Evolutionary conservation across 106 monocot species (phyloP).

Genomic region (Allium cepa): DNA sequence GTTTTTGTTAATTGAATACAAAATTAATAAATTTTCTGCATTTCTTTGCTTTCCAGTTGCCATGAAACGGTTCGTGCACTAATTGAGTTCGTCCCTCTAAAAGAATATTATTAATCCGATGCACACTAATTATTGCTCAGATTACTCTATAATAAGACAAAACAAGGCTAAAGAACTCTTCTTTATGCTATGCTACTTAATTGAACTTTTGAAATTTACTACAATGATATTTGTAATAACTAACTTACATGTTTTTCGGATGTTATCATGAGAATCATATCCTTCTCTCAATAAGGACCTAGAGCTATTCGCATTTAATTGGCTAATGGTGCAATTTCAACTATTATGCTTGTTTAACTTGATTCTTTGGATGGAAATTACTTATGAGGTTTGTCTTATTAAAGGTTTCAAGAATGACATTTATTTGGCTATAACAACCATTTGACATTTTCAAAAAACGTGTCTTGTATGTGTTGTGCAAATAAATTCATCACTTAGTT

Average conservation of each 20-base stretch:
- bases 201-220: background rate
- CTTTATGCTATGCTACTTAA: background rate
- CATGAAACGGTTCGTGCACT: no score
- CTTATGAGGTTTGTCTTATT: slow-evolving; percentile 56
- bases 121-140: no score
- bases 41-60: no score
- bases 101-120: no score
- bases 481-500: no score
- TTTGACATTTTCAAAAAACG: no score
- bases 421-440: no score
- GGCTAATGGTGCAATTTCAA: slow-evolving; percentile 69
- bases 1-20: no score
- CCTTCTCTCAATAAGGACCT: slow-evolving; percentile 60
- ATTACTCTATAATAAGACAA: background rate
- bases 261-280: slow-evolving; percentile 73
- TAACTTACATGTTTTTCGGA: slow-evolving; percentile 24
- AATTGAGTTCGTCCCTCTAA: no score
- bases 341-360: slow-evolving; percentile 62
- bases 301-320: slow-evolving; percentile 52
- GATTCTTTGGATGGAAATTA: slow-evolving; percentile 71
- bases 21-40: no score
- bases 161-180: background rate
- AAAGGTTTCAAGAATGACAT: no score
- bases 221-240: background rate
- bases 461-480: background rate